Conservation (phyloP, 805 yeast species). For the Pichia paraexigua region DNA sequence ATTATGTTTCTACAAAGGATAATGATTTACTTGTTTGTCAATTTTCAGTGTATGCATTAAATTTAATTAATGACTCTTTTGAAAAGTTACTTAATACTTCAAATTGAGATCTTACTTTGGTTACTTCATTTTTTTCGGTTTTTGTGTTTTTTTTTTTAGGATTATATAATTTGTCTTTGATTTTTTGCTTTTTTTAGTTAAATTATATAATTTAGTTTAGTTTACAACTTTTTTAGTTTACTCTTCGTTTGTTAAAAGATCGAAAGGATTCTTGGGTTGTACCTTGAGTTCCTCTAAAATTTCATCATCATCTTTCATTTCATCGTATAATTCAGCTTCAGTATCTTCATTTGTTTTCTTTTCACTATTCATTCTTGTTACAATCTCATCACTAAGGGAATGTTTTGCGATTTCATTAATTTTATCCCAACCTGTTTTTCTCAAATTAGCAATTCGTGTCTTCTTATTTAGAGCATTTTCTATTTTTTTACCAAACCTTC, state of each 20-base stretch:
- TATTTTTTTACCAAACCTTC: slow-evolving; percentile 36
- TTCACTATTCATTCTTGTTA: slow-evolving; percentile 9
- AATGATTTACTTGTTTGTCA: slow-evolving; percentile 52
- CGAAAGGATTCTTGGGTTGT: slow-evolving; percentile 20
- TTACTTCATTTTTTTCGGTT: neutral
- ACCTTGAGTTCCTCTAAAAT: slow-evolving; percentile 3
- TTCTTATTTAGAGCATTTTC: slow-evolving; percentile 59
- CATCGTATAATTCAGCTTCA: slow-evolving; percentile 13
- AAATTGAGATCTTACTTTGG: neutral
- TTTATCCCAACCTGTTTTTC: slow-evolving; percentile 69
- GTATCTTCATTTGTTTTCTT: slow-evolving; percentile 13
- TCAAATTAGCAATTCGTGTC: slow-evolving; percentile 47
- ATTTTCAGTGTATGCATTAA: slow-evolving; percentile 38
- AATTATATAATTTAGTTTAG: neutral
- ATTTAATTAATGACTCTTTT: slow-evolving; percentile 23
- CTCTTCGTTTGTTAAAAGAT: slow-evolving; percentile 20
- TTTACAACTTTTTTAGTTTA: neutral
- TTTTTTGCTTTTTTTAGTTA: neutral
- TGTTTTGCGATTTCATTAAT: slow-evolving; percentile 45
- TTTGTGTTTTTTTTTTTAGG: neutral
- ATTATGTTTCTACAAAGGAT: slow-evolving; percentile 41
- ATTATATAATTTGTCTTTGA: neutral
- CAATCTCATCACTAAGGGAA: slow-evolving; percentile 13
- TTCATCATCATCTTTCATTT: slow-evolving; percentile 13
- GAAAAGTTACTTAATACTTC: slow-evolving; percentile 7